Base-by-base conservation (phyloP, 2,329 filamentous ascomycete genomes). In the Magnaporthiopsis incrustans region DNA sequence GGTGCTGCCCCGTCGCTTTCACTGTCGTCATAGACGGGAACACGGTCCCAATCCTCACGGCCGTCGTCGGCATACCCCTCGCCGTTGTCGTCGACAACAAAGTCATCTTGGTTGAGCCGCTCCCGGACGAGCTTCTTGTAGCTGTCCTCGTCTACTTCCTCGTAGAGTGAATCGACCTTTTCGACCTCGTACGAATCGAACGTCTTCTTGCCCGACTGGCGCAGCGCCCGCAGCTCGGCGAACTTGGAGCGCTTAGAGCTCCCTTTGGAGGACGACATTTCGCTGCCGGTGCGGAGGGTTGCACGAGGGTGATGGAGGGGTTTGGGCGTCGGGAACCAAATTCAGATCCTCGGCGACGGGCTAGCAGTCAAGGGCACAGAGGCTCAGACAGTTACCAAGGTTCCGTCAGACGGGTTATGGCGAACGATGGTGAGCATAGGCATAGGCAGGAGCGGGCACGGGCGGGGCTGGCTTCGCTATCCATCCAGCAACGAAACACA, bases 81-180 rank as follows among this genome's bases (percentile, higher is more conserved):
- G 72, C 94, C 94, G 79, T 97, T 96, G 78, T 99, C 95, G 79
- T 98, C 95, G 66, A 99, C 93, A 63, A 99, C 94, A 72, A 99
- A 99, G 78, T 99, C 95, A 71, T 99, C 95, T 71, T 96, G 84
- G 73, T 98, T 91, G 62, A 99, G 82, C 60, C 95, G 89, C 64
- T 89, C 87, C 57, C 95, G 86, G 18, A 99, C 92, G 69, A 98
- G 89, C 75, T 96, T 96, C 80, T 97, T 97, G 82, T 99, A 99
- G 62, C 91, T 90, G 72, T 95, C 94, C 71, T 99, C 95, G 73
- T 98, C 93, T 60, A 99, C 92, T 71, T 96, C 93, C 67, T 98
- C 95, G 78, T 98, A 99, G 59, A 99, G 81, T 69, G 91, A 87
- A 68, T 89, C 85, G 70, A 91, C 89, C 67, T 98, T 89, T 70